Evolutionary conservation across 2,329 filamentous ascomycete genomes (phyloP).

Genomic region (Colletotrichum sp.): DNA sequence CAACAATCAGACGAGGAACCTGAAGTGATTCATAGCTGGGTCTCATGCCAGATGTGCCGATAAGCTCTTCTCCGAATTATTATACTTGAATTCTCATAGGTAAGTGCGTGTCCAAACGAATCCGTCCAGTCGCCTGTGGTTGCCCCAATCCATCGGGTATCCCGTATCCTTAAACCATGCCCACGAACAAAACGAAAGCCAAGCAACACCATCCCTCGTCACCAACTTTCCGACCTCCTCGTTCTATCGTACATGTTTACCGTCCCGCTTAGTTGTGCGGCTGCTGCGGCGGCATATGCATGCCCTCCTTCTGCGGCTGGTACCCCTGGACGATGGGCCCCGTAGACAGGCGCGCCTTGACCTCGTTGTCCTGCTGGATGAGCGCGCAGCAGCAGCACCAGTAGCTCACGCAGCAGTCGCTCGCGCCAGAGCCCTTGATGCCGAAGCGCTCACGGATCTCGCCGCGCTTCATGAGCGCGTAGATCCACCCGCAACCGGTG

Average conservation of each 20-base stretch:
- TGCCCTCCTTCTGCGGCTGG: constrained; percentile 40
- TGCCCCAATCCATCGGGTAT: constrained; percentile 4
- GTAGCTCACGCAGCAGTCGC: constrained; percentile 58
- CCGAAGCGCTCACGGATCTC: constrained; percentile 59
- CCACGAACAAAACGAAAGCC: neutral
- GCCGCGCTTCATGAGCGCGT: constrained; percentile 56
- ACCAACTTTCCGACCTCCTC: neutral
- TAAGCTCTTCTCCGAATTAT: neutral
- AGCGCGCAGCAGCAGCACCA: constrained; percentile 63
- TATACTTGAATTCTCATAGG: neutral
- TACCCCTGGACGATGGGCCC: constrained; percentile 35
- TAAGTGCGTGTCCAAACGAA: neutral
- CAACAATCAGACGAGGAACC: neutral
- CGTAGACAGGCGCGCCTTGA: constrained; percentile 32
- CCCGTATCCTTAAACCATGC: neutral
- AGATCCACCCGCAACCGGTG: constrained; percentile 50
- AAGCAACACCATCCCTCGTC: neutral
- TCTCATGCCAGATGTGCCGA: neutral
- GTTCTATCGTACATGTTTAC: neutral
- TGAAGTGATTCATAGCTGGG: neutral
- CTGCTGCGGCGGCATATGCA: constrained; percentile 36
- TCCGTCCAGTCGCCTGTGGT: neutral
- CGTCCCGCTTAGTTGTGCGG: neutral
- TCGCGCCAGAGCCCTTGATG: constrained; percentile 52
- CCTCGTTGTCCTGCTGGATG: constrained; percentile 65